Conservation (phyloP, 345 rosid genomes). For the Rhizophora mangle region DNA sequence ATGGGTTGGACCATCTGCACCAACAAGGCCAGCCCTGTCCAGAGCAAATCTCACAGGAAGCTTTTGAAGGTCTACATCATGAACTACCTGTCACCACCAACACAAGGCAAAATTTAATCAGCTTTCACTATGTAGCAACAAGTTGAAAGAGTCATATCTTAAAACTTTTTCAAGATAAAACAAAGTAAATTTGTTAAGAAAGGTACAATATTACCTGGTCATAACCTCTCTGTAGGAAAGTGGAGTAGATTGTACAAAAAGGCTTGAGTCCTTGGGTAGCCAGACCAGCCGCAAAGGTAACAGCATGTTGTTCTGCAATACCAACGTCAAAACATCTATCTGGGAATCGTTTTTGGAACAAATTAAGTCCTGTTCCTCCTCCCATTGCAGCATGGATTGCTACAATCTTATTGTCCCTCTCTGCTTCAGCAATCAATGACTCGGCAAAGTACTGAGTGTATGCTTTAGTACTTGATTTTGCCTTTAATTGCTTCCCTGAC, state of each 20-base stretch:
- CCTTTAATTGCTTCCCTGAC: conserved; percentile 43
- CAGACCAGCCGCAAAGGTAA: conserved; percentile 56
- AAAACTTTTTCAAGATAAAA: background rate
- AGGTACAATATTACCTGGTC: conserved; percentile 36
- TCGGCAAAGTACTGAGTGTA: conserved; percentile 42
- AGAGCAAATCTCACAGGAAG: conserved; percentile 52
- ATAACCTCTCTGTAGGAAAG: conserved; percentile 47
- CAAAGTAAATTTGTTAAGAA: background rate
- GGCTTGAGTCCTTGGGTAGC: conserved; percentile 52
- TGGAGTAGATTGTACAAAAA: conserved; percentile 56
- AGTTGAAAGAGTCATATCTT: too few relatives aligned
- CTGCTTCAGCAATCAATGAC: conserved; percentile 48
- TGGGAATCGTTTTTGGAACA: conserved; percentile 44
- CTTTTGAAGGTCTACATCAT: conserved; percentile 56
- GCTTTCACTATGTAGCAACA: background rate
- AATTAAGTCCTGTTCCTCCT: conserved; percentile 50
- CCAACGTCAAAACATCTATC: conserved; percentile 50
- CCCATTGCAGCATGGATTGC: conserved; percentile 62
- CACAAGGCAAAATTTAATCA: background rate
- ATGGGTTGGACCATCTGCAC: conserved; percentile 60
- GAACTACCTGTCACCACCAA: conserved; percentile 35
- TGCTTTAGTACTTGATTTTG: conserved; percentile 26
- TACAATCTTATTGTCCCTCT: conserved; percentile 38
- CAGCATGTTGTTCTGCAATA: conserved; percentile 54
- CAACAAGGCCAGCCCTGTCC: conserved; percentile 51